These are phyloP conservation scores for Anisodus acutangulus DNA, from an alignment of 257 asterid genomes.

Conservation along the genomic window DNA sequence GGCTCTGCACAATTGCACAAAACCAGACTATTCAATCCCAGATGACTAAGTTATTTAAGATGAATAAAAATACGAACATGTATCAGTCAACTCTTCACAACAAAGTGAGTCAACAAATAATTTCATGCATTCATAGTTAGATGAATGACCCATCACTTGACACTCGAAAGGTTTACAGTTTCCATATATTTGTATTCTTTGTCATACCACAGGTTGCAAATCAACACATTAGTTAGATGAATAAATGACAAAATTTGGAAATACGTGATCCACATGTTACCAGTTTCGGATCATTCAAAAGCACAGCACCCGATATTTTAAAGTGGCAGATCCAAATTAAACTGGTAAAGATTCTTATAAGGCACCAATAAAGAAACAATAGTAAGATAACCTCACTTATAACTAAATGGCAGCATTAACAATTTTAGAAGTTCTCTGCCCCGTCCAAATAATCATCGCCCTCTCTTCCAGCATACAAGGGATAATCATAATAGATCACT, in stretches of 20 bases:
- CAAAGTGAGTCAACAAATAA: not conserved
- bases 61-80: not conserved
- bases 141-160: constrained; percentile 15
- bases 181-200: constrained; percentile 12
- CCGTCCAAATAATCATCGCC: not conserved
- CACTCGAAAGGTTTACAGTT: not conserved
- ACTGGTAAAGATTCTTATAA: not conserved
- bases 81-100: not conserved
- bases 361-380: not conserved
- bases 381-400: constrained; percentile 19
- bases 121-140: constrained; percentile 23
- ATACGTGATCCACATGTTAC: not conserved
- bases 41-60: not conserved
- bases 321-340: not conserved
- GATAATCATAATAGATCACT: not conserved
- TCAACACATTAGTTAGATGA: not conserved
- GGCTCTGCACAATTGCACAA: constrained; percentile 61
- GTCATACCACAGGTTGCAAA: not conserved
- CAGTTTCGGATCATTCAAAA: not conserved
- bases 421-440: not conserved
- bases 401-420: constrained; percentile 17
- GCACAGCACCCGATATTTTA: not conserved
- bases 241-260: not conserved
- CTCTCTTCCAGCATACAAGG: not conserved
- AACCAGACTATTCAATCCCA: constrained; percentile 5